These are phyloP conservation scores for Spongospora subterranea DNA, from an alignment of 208 protist species.

Conservation along the genomic window DNA sequence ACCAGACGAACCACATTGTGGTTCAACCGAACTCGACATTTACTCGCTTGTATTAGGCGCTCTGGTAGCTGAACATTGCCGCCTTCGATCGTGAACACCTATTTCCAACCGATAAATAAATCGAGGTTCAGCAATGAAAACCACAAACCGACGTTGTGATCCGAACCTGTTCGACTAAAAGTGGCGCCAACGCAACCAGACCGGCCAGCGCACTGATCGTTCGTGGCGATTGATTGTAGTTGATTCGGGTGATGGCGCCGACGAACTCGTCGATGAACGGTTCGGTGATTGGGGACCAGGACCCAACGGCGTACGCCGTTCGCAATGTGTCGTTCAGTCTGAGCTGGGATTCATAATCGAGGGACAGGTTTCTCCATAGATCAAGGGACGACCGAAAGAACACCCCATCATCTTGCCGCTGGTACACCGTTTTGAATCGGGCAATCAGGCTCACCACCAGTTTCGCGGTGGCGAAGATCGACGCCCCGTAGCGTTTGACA, in stretches of 20 bases:
- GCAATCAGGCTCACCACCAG: not conserved
- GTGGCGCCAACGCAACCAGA: not conserved
- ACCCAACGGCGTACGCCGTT: not conserved
- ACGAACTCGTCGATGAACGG: conserved; percentile 42
- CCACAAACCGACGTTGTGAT: not conserved
- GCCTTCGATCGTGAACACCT: not conserved
- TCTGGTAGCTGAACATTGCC: not conserved
- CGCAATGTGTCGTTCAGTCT: not conserved
- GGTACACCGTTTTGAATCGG: not conserved
- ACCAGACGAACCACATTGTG: not conserved
- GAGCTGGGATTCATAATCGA: not conserved
- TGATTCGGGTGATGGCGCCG: not conserved
- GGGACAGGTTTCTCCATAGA: not conserved
- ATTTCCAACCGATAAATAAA: too few relatives aligned
- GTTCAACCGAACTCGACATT: not conserved
- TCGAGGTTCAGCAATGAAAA: not conserved
- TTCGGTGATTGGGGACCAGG: not conserved
- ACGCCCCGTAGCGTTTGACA: not conserved
- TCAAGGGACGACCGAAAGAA: not conserved
- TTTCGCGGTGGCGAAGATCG: not conserved
- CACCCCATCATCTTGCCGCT: not conserved
- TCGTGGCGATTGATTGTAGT: not conserved
- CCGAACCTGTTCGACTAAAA: not conserved
- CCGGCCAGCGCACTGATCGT: conserved; percentile 26
- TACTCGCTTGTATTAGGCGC: not conserved